Evolutionary conservation across 202 grass and related monocot genomes (phyloP).

Genomic region (Hordeum pubiflorum): DNA sequence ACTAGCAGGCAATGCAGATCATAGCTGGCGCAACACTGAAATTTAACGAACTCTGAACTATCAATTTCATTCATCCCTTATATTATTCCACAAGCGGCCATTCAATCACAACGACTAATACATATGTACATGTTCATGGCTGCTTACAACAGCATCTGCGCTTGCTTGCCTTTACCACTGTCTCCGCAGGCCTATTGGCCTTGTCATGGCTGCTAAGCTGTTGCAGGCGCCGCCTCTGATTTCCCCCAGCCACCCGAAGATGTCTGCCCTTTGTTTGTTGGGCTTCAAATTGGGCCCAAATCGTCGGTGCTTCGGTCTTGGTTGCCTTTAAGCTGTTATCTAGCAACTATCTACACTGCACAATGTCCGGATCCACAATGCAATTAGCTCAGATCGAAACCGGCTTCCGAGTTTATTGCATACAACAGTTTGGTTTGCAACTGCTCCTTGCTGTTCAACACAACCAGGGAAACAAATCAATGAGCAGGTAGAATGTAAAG

Average conservation of each 20-base stretch:
- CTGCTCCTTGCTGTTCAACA: constrained; percentile 69
- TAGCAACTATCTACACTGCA: constrained; percentile 47
- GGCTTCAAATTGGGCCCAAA: constrained; percentile 10
- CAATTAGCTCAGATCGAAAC: constrained; percentile 89
- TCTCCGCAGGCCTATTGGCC: neutral
- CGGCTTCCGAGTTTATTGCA: constrained; percentile 89
- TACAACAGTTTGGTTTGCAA: constrained; percentile 86
- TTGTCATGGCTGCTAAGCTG: neutral
- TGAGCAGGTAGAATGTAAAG: neutral
- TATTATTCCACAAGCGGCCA: neutral
- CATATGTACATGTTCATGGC: constrained; percentile 41
- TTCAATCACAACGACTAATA: neutral
- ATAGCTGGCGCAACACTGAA: neutral
- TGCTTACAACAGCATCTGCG: constrained; percentile 4
- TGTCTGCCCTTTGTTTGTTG: neutral
- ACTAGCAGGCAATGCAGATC: neutral
- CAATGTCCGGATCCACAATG: constrained; percentile 4
- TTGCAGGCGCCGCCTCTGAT: constrained; percentile 6
- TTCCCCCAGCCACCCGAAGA: neutral
- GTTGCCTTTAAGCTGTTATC: constrained; percentile 24
- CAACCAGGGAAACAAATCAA: constrained; percentile 1
- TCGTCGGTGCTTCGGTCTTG: neutral
- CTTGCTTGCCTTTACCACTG: neutral
- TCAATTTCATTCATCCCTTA: neutral
- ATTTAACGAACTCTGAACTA: neutral